Conservation (phyloP, 1,284 basidiomycete species). For the Puccinia triticina region DNA sequence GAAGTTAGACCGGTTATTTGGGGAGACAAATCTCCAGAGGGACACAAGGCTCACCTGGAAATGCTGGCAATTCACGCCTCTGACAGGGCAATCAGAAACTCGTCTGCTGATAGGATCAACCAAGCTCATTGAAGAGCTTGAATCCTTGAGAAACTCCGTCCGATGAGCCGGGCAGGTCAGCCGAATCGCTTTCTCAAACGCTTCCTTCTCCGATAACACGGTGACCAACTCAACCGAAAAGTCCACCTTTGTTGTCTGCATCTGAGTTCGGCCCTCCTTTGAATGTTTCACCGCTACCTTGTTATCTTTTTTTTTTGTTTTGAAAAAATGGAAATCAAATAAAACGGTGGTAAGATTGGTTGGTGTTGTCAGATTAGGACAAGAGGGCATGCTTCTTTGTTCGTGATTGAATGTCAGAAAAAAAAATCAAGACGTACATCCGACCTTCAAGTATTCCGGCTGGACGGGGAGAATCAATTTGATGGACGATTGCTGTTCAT, state of each 20-base stretch:
- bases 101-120: neutral
- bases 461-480: neutral
- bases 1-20: neutral
- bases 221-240: slow-evolving; percentile 4
- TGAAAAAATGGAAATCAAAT: neutral
- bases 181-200: neutral
- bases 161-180: neutral
- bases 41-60: neutral
- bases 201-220: slow-evolving; percentile 11
- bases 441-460: neutral
- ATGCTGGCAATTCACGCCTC: slow-evolving; percentile 4
- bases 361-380: neutral
- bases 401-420: too few species aligned
- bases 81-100: neutral
- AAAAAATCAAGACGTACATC: neutral
- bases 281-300: neutral
- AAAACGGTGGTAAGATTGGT: neutral
- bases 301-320: slow-evolving; percentile 5
- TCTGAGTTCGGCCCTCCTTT: neutral
- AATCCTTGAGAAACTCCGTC: neutral
- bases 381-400: too few species aligned
- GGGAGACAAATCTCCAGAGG: neutral
- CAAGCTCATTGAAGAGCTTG: too few species aligned
- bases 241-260: neutral
- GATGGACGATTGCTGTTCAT: neutral